Conservation (phyloP, 2,329 filamentous ascomycete species). For the Neonectria neomacrospora region DNA sequence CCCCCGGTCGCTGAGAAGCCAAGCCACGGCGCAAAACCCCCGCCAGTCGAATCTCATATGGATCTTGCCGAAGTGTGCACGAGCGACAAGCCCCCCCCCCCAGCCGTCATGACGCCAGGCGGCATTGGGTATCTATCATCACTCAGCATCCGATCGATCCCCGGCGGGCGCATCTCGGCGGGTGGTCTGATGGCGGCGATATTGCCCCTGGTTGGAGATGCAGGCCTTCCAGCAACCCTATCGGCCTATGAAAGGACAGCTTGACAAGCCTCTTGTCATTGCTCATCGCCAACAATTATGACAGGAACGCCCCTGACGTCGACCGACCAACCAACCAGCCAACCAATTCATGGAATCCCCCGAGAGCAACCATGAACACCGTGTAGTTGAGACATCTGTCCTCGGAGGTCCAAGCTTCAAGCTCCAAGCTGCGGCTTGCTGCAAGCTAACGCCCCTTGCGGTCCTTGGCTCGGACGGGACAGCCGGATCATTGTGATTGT, state of each 20-base stretch:
- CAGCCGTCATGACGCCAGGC: slow-evolving; percentile 6
- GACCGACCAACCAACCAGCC: slow-evolving; percentile 2
- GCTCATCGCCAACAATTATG: background rate
- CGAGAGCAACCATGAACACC: slow-evolving; percentile 13
- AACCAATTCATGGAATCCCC: slow-evolving; percentile 8
- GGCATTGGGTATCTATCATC: background rate
- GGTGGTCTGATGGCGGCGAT: slow-evolving; percentile 8
- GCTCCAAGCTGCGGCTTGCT: slow-evolving; percentile 20
- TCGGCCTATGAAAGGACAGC: background rate
- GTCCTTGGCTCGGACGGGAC: slow-evolving; percentile 1
- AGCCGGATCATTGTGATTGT: background rate
- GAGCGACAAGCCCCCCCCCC: background rate
- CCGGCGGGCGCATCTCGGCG: background rate
- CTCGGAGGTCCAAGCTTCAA: slow-evolving; percentile 25
- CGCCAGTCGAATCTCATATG: slow-evolving; percentile 4
- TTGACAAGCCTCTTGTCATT: background rate
- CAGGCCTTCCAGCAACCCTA: background rate
- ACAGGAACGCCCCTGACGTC: background rate
- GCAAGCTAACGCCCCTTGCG: slow-evolving; percentile 11
- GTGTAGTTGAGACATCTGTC: slow-evolving; percentile 17
- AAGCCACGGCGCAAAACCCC: background rate
- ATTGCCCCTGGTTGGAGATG: background rate
- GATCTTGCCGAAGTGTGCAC: background rate
- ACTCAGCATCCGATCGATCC: background rate
- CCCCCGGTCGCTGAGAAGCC: background rate